Conservation (phyloP, 148 eudicot species). For the Vaccinium darrowii region DNA sequence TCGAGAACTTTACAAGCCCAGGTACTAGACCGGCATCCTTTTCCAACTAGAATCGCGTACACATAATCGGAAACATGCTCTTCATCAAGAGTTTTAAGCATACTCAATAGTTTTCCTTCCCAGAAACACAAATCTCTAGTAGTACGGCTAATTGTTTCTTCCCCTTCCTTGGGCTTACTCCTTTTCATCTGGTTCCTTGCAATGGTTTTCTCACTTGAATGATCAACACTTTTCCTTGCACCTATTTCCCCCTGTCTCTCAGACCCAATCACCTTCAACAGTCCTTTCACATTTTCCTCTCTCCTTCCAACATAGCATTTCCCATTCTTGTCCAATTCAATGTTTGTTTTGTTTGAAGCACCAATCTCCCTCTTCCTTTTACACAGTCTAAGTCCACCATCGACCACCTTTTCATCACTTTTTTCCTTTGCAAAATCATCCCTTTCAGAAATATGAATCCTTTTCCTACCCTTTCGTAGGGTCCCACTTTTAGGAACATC, state of each 20-base stretch:
- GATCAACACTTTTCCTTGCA: background rate
- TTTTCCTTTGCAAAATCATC: background rate
- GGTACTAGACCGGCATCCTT: slow-evolving; percentile 77
- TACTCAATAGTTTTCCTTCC: slow-evolving; percentile 51
- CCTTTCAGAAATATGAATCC: background rate
- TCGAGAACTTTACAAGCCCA: slow-evolving; percentile 56
- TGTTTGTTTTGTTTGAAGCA: no score
- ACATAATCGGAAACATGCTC: slow-evolving; percentile 58
- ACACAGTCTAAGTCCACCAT: no score
- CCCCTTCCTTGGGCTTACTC: slow-evolving; percentile 22
- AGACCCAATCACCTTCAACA: no score
- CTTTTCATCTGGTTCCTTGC: background rate
- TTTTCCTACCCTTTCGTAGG: background rate
- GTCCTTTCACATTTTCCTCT: no score
- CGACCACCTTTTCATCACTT: background rate
- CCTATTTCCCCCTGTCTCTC: no score
- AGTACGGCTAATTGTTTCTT: slow-evolving; percentile 10
- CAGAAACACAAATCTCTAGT: slow-evolving; percentile 42
- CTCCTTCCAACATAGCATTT: no score
- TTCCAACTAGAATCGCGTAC: slow-evolving; percentile 59
- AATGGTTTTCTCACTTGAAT: background rate
- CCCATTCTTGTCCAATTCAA: no score
- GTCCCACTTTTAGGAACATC: background rate
- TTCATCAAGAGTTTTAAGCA: slow-evolving; percentile 44
- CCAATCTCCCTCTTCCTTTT: no score